These are phyloP conservation scores for Xanthoconium stramineum DNA, from an alignment of 768 basidiomycete genomes.

Conservation along the genomic window DNA sequence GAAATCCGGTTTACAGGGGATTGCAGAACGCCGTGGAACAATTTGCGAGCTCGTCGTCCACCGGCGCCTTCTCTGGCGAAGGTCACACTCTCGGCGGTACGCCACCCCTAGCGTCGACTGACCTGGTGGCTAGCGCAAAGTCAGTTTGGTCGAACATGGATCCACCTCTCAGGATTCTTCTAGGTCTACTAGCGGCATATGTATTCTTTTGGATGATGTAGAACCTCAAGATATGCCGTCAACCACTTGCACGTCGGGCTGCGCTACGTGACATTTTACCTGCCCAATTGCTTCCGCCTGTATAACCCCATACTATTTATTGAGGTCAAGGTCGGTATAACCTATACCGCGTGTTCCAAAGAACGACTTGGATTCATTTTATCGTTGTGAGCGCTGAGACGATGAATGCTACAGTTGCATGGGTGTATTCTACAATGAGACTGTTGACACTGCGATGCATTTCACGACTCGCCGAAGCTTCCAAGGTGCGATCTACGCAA, in stretches of 20 bases:
- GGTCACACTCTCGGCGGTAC: slow-evolving; percentile 69
- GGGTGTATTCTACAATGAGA: background rate
- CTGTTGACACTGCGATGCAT: background rate
- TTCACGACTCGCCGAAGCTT: background rate
- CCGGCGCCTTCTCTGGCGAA: slow-evolving; percentile 60
- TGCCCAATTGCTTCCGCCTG: background rate
- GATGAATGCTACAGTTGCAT: slow-evolving; percentile 2
- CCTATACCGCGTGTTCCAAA: background rate
- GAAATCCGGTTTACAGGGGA: slow-evolving; percentile 38
- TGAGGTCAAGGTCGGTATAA: background rate
- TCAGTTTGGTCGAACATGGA: slow-evolving; percentile 49
- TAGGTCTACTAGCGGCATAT: slow-evolving; percentile 65
- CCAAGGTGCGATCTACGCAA: slow-evolving; percentile 4
- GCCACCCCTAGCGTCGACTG: slow-evolving; percentile 34
- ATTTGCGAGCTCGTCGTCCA: slow-evolving; percentile 42
- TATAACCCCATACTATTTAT: background rate
- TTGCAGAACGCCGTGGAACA: slow-evolving; percentile 58
- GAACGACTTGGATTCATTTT: no score
- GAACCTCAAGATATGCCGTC: background rate
- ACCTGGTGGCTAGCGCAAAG: slow-evolving; percentile 33
- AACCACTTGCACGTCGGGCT: background rate
- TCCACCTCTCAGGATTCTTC: slow-evolving; percentile 63
- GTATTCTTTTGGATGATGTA: slow-evolving; percentile 47
- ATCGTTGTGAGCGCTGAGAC: no score
- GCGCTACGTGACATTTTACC: background rate